A percentile compares a stretch with the other conserved stretches of the same genome.
These are phyloP conservation scores for Russula foetens DNA, from an alignment of 768 basidiomycete genomes.

Conservation along the genomic window DNA sequence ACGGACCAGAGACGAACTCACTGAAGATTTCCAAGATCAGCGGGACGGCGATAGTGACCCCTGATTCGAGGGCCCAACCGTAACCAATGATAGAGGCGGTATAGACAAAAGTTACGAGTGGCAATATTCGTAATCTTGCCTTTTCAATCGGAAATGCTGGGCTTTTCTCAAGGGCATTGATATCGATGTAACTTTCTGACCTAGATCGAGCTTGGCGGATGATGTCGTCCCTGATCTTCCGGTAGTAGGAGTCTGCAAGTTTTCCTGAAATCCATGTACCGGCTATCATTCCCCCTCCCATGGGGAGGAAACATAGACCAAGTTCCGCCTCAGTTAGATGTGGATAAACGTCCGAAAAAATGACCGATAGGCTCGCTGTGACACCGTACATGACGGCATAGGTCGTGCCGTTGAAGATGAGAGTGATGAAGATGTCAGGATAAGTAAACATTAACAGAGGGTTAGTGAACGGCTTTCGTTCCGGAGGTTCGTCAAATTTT, in stretches of 20 bases:
- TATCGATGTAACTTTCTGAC: constrained; percentile 21
- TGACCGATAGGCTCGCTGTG: constrained; percentile 50
- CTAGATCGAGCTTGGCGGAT: constrained; percentile 13
- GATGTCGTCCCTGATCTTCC: constrained; percentile 27
- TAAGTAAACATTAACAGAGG: constrained; percentile 48
- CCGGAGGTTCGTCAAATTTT: constrained; percentile 10
- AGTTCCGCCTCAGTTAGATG: constrained; percentile 52
- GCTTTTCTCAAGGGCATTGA: constrained; percentile 25
- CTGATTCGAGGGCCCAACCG: constrained; percentile 50
- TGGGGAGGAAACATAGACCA: constrained; percentile 71
- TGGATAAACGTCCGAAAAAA: constrained; percentile 52
- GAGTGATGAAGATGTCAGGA: constrained; percentile 48
- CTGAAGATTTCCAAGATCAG: constrained; percentile 40
- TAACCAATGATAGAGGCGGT: constrained; percentile 40
- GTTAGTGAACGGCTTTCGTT: constrained; percentile 38
- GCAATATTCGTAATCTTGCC: constrained; percentile 44
- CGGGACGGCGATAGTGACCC: constrained; percentile 43
- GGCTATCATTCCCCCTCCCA: constrained; percentile 62
- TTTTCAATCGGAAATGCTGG: constrained; percentile 52
- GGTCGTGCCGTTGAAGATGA: constrained; percentile 43
- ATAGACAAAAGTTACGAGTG: constrained; percentile 34
- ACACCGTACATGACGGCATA: constrained; percentile 55
- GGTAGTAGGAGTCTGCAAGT: constrained; percentile 62
- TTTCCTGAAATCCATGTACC: constrained; percentile 54
- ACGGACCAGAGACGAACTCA: constrained; percentile 20